These are phyloP conservation scores for Diplodia sapinea DNA, from an alignment of 2,329 filamentous ascomycete genomes.

Conservation along the genomic window DNA sequence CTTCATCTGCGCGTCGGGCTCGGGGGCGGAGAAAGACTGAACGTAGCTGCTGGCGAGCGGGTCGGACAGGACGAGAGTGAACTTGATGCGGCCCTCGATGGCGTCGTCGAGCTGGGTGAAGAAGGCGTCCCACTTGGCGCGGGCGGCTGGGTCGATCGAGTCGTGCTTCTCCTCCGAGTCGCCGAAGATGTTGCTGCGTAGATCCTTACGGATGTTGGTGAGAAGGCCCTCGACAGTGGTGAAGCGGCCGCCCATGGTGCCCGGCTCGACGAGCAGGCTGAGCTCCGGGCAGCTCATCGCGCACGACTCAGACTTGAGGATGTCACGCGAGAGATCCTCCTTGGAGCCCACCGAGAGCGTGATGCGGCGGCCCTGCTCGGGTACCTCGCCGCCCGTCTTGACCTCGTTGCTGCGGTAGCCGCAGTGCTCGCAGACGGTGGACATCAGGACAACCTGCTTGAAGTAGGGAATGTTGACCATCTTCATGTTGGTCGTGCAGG, in stretches of 20 bases:
- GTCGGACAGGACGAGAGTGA: slow-evolving; percentile 83
- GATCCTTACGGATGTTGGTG: slow-evolving; percentile 88
- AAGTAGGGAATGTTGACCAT: slow-evolving; percentile 98
- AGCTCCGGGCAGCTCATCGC: slow-evolving; percentile 86
- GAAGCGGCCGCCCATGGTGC: slow-evolving; percentile 93
- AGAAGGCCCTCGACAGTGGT: slow-evolving; percentile 95
- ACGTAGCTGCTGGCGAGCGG: slow-evolving; percentile 93
- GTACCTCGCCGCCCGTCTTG: slow-evolving; percentile 94
- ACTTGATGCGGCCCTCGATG: slow-evolving; percentile 79
- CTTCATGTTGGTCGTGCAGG: slow-evolving; percentile 94
- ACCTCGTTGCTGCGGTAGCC: slow-evolving; percentile 96
- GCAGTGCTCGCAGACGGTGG: slow-evolving; percentile 87
- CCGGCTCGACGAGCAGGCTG: slow-evolving; percentile 84
- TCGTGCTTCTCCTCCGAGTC: slow-evolving; percentile 63
- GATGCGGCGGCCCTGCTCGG: slow-evolving; percentile 82
- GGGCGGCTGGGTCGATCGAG: slow-evolving; percentile 71
- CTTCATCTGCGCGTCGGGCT: slow-evolving; percentile 82
- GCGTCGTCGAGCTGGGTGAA: slow-evolving; percentile 78
- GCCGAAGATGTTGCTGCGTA: slow-evolving; percentile 81
- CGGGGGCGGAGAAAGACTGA: slow-evolving; percentile 79
- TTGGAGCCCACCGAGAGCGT: slow-evolving; percentile 71
- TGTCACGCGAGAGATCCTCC: slow-evolving; percentile 85
- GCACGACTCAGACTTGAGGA: slow-evolving; percentile 95
- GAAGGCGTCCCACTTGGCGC: slow-evolving; percentile 78
- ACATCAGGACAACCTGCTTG: slow-evolving; percentile 96